A percentile compares a stretch with the other conserved stretches of the same genome.
Conservation (phyloP, 805 yeast genomes). For the Wickerhamomyces hampshirensis region DNA sequence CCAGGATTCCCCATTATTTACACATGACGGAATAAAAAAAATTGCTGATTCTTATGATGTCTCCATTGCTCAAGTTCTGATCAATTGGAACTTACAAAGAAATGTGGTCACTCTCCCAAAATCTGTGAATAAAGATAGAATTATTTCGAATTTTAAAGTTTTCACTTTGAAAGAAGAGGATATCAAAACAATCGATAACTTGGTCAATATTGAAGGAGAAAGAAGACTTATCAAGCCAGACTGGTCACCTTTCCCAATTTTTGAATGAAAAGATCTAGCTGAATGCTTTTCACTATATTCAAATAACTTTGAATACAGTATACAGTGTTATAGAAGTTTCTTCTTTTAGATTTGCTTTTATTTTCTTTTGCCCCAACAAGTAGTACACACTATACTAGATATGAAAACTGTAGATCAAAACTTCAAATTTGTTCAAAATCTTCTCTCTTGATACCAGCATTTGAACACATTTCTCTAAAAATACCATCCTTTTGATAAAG, state of each 20-base stretch:
- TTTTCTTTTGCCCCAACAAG: slow-evolving; percentile 45
- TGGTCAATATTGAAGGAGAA: slow-evolving; percentile 26
- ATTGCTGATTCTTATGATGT: slow-evolving; percentile 41
- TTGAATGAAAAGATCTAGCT: slow-evolving; percentile 35
- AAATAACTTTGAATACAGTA: no score
- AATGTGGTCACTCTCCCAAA: slow-evolving; percentile 51
- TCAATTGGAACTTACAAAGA: slow-evolving; percentile 59
- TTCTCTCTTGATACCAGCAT: no score
- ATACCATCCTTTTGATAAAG: slow-evolving; percentile 43
- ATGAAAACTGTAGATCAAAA: no score
- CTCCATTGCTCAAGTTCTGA: slow-evolving; percentile 44
- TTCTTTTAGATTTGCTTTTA: slow-evolving; percentile 33
- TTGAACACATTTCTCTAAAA: slow-evolving; percentile 60
- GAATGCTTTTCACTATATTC: no score
- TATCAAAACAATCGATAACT: slow-evolving; percentile 23
- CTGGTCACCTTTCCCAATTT: slow-evolving; percentile 13
- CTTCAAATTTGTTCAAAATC: no score
- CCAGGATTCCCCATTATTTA: slow-evolving; percentile 15
- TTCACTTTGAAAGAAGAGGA: slow-evolving; percentile 33
- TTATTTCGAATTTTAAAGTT: slow-evolving; percentile 30
- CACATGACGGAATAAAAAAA: slow-evolving; percentile 35
- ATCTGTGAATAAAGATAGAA: slow-evolving; percentile 41
- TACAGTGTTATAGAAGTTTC: no score
- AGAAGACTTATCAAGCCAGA: slow-evolving; percentile 24
- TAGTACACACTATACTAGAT: no score